Evolutionary conservation across 331 rosid genomes (phyloP).

Genomic region (Rhamnella rubrinervis): DNA sequence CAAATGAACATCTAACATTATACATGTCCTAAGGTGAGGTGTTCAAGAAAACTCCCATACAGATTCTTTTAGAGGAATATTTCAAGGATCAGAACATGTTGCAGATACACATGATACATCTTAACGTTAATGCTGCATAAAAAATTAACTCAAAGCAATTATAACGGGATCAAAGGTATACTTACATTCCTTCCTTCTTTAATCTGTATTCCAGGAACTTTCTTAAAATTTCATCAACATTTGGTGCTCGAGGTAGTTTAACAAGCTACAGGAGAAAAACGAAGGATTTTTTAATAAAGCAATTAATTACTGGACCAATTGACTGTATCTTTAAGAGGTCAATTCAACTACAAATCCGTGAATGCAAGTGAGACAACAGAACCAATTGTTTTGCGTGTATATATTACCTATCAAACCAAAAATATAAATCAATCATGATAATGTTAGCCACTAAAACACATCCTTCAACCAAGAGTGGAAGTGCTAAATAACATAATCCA

Average conservation of each 20-base stretch:
- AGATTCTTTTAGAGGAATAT: too few species aligned
- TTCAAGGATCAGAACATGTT: background rate
- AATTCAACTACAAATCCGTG: background rate
- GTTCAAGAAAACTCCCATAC: too few species aligned
- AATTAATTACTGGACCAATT: background rate
- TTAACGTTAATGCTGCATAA: too few species aligned
- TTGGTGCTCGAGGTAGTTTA: slow-evolving; percentile 93
- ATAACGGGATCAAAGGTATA: slow-evolving; percentile 12
- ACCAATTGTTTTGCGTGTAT: background rate
- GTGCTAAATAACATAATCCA: too few species aligned
- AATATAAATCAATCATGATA: background rate
- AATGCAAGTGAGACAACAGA: slow-evolving; percentile 13
- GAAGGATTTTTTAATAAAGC: slow-evolving; percentile 21
- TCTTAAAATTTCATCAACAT: slow-evolving; percentile 84
- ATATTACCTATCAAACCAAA: background rate
- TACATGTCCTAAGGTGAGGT: too few species aligned
- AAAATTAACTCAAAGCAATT: slow-evolving; percentile 1
- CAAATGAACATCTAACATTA: slow-evolving; percentile 10
- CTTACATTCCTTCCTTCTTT: slow-evolving; percentile 93
- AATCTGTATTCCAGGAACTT: slow-evolving; percentile 85
- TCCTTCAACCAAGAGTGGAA: background rate
- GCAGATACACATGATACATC: background rate
- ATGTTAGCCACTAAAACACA: slow-evolving; percentile 1
- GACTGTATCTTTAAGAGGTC: background rate
- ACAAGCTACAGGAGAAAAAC: slow-evolving; percentile 63